Evolutionary conservation across 2,329 filamentous ascomycete species (phyloP), one percentile per base, ranked within the genome.

Genomic region (Salinomyces thailandicus): DNA sequence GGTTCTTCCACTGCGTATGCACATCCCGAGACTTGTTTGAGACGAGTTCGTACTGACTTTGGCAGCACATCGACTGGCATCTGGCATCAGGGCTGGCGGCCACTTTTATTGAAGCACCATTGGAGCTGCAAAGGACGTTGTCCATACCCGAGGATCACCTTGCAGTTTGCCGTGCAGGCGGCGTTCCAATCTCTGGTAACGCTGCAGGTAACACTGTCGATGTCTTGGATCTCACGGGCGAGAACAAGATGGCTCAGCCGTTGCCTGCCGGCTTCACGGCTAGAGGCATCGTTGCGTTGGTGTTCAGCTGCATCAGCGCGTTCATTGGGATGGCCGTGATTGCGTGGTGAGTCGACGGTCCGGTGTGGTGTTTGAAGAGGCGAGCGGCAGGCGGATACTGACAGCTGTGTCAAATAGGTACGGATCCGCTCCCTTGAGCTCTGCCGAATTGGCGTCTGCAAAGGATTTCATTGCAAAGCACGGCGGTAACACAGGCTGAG

Each of bases 191-290:
- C 0, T 50, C 52, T 3, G 85, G 85, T 3, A 91, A 91, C 49
- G 85, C 84, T 0, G 85, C 82, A 0, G 85, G 69, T 0, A 85
- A 86, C 51, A 77, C 73, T 0, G 55, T 60, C 0, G 60, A 89
- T 46, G 61, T 75, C 6, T 60, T 83, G 0, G 73, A 91, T 44
- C 61, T 85, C 2, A 60, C 55, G 0, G 79, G 79, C 7, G 64
- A 81, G 55, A 79, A 77, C 38, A 60, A 53, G 22, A 65, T 69
- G 2, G 71, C 75, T 0, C 59, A 57, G 0, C 67, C 62, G 29
- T 53, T 89, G 12, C 81, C 82, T 0, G 67, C 63, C 1, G 83
- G 83, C 1, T 86, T 87, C 55, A 84, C 79, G 0, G 58, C 76
- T 0, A 69, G 71, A 22, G 85, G 84, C 5, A 81, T 82, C 29